Base-by-base conservation (phyloP, 352 stramenopile species). In the Phytophthora citricola region DNA sequence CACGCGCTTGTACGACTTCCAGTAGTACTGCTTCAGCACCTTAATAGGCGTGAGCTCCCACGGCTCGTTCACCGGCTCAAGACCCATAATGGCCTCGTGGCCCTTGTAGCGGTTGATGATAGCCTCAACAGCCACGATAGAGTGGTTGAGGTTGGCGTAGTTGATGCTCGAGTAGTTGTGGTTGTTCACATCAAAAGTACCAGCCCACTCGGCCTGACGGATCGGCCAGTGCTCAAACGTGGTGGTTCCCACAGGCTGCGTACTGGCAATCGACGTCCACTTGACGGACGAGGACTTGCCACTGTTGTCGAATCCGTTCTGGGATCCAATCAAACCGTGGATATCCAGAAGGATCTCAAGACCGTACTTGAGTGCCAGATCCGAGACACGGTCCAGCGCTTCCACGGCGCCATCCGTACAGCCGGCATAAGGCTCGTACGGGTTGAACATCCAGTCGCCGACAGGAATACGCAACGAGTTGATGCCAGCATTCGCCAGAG, bases 271-370 rank as follows among this genome's bases (percentile, higher is more conserved):
- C 5, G 85, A 93, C 49, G 86, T 93, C 95, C 95, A 99, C 71
- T 97, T 83, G 66, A 98, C 91, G 2, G 91, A 80, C 36, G 89
- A 73, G 26, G 91, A 81, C 58, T 87, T 84, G 20, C 96, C 96
- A 34, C 85, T 97, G 78, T 99, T 99, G 75, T 99, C 96, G 69
- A 98, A 98, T 26, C 95, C 96, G 77, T 99, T 99, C 80, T 98
- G 94, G 36, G 87, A 97, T 32, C 90, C 94, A 43, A 96, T 91
- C 46, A 96, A 71, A 5, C 91, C 90, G 78, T 99, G 96, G 36
- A 99, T 86, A 72, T 99, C 96, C 43, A 99, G 71, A 32, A 98
- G 68, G 6, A 98, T 83, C 15, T 87, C 78, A 22, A 98, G 82
- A 27, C 85, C 75, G 76, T 98, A 95, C 68, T 94, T 91, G 40